These are phyloP conservation scores for Linnemannia schmuckeri DNA, from an alignment of 192 early-diverging fungal species.

Conservation along the genomic window DNA sequence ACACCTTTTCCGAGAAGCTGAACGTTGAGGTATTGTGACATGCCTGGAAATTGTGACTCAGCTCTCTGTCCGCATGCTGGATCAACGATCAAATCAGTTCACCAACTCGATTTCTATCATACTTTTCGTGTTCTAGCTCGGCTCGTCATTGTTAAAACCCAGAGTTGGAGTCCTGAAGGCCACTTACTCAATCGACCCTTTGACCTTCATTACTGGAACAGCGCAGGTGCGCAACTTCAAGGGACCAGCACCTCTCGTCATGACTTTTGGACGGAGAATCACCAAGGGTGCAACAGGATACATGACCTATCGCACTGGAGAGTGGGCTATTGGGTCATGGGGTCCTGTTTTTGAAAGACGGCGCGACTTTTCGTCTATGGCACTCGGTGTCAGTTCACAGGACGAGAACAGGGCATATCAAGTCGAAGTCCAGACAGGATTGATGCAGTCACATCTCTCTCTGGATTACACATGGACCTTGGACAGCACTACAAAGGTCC, in stretches of 20 bases:
- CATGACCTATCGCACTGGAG: slow-evolving; percentile 83
- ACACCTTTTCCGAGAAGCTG: slow-evolving; percentile 78
- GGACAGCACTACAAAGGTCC: slow-evolving; percentile 58
- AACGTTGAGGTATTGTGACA: slow-evolving; percentile 73
- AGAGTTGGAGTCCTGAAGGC: slow-evolving; percentile 74
- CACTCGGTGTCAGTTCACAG: slow-evolving; percentile 62
- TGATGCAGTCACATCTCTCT: slow-evolving; percentile 65
- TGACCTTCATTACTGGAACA: slow-evolving; percentile 77
- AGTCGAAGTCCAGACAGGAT: slow-evolving; percentile 70
- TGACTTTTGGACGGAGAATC: slow-evolving; percentile 77
- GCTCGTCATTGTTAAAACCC: slow-evolving; percentile 66
- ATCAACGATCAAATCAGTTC: background rate
- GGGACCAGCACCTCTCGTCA: slow-evolving; percentile 74
- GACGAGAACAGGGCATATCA: slow-evolving; percentile 61
- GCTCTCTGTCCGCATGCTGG: background rate
- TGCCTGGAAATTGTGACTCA: background rate
- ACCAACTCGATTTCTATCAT: background rate
- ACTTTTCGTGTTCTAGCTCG: slow-evolving; percentile 53
- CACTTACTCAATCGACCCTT: slow-evolving; percentile 56
- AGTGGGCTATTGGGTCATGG: slow-evolving; percentile 77
- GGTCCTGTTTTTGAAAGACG: slow-evolving; percentile 58
- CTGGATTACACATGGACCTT: slow-evolving; percentile 63
- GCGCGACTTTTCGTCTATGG: slow-evolving; percentile 63
- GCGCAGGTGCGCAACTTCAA: slow-evolving; percentile 65
- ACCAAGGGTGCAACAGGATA: slow-evolving; percentile 74